Base-by-base conservation (phyloP, 371 early-diverging fungal species). In the Batkoa obscura region DNA sequence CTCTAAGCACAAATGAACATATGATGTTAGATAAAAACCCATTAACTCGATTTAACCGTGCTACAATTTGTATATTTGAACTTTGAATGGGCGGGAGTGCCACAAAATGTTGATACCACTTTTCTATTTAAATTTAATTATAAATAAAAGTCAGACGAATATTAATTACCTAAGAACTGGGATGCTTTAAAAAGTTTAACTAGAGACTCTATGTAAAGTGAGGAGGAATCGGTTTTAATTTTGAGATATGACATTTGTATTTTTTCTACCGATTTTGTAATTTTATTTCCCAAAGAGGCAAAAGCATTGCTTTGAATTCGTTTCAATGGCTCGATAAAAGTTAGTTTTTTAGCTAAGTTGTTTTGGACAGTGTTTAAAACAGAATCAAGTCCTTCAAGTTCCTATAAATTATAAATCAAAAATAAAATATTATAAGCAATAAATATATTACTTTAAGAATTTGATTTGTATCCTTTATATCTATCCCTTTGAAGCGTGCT, bases 1-100 rank as follows among this genome's bases (percentile, higher is more conserved):
- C 68, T 0, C 64, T 60, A n/a, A 67, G 55, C 2, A 67, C 65
- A 56, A 67, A 67, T 10, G 63, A 63, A 46, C 68, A 67, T 36
- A 67, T 56, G 31, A 65, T 65, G 23, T 56, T 41, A 51, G 61
- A 58, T 30, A 64, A 47, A 35, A 67, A 61, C 30, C 64, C 65
- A 43, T 60, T 58, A 32, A 64, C 57, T 31, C 64, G 60, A n/a
- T 59, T 54, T 1, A 67, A 43, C 31, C 59, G 52, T 33, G 59
- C 57, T 12, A 66, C 17, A 50, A 66, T 66, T 55, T 66, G 63
- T 12, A 63, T 15, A 36, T 66, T 60, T 8, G 50, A 17, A 6
- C 32, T 13, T 17, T 50, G 31, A 13, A 50, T 13, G 5, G 50
- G 13, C 5, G 31, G 31, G 32, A 50, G 17, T 4, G 50, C 17